Evolutionary conservation across 2,329 filamentous ascomycete species (phyloP).

Genomic region (Fonsecaea erecta): DNA sequence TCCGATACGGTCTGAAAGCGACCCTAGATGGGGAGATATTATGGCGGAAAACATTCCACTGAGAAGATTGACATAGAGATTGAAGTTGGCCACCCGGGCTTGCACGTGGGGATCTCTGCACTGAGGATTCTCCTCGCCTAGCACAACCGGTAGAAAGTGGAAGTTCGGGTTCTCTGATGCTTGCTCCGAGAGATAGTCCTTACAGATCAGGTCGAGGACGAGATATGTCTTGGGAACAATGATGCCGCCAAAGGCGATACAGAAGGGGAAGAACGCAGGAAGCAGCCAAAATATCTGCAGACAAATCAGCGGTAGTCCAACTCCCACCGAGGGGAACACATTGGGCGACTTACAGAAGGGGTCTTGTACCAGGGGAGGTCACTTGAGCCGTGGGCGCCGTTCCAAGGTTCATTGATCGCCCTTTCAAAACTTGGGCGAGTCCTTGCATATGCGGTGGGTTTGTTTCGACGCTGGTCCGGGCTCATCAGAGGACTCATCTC

Average conservation of each 20-base stretch:
- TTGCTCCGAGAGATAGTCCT: constrained; percentile 76
- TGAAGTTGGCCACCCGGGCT: constrained; percentile 75
- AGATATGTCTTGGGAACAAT: constrained; percentile 87
- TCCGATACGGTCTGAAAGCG: constrained; percentile 84
- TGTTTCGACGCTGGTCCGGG: constrained; percentile 21
- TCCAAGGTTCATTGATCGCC: constrained; percentile 37
- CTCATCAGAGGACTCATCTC: constrained; percentile 42
- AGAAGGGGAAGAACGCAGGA: constrained; percentile 77
- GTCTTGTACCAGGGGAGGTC: constrained; percentile 54
- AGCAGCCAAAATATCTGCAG: constrained; percentile 79
- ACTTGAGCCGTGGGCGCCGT: constrained; percentile 44
- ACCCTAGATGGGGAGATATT: constrained; percentile 79
- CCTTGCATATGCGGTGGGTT: constrained; percentile 20
- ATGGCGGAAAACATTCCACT: constrained; percentile 79
- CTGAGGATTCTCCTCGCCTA: constrained; percentile 74
- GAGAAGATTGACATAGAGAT: constrained; percentile 73
- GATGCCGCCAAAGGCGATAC: constrained; percentile 82
- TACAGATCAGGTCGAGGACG: constrained; percentile 82
- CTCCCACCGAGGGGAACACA: constrained; percentile 8
- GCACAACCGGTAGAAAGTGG: constrained; percentile 66
- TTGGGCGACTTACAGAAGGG: constrained; percentile 51
- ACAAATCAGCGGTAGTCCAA: constrained; percentile 15
- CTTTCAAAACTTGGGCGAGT: constrained; percentile 33
- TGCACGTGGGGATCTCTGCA: constrained; percentile 82
- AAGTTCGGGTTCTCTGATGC: constrained; percentile 63